These are phyloP conservation scores for Dillenia suffruticosa DNA, from an alignment of 164 flowering plant genomes.

Conservation along the genomic window DNA sequence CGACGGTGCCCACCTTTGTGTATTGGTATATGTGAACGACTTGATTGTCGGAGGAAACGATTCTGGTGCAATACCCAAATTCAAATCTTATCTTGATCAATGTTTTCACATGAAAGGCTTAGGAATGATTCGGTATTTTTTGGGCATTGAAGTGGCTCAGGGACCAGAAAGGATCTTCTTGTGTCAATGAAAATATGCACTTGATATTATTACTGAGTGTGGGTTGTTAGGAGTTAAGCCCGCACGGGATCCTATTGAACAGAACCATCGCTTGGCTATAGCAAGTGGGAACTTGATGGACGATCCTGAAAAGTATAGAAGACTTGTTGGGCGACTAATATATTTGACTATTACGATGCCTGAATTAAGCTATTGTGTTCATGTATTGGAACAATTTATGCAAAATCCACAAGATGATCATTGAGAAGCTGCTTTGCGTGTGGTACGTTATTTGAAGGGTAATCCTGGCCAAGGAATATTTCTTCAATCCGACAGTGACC, in stretches of 20 bases:
- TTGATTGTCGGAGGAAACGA: background rate
- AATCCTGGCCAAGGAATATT: background rate
- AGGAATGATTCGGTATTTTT: background rate
- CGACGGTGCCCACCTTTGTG: background rate
- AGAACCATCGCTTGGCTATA: background rate
- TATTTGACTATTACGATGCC: background rate
- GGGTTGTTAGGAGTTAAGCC: background rate
- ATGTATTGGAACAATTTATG: background rate
- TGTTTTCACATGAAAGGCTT: constrained; percentile 1
- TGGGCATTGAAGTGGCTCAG: constrained; percentile 1
- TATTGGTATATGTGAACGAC: constrained; percentile 2
- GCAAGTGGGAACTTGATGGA: background rate
- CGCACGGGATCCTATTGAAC: background rate
- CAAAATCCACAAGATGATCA: background rate
- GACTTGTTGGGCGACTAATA: background rate
- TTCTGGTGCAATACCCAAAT: too few relatives aligned
- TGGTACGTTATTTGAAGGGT: background rate
- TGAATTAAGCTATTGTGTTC: background rate
- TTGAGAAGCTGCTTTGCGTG: background rate
- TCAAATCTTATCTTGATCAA: background rate
- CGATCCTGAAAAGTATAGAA: background rate
- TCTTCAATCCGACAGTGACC: background rate
- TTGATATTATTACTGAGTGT: background rate
- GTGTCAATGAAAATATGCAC: background rate
- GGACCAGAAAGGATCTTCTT: background rate